A percentile compares a stretch with the other conserved stretches of the same genome.
These are phyloP conservation scores for Mimosa pudica DNA, from an alignment of 306 rosid species.

Conservation along the genomic window DNA sequence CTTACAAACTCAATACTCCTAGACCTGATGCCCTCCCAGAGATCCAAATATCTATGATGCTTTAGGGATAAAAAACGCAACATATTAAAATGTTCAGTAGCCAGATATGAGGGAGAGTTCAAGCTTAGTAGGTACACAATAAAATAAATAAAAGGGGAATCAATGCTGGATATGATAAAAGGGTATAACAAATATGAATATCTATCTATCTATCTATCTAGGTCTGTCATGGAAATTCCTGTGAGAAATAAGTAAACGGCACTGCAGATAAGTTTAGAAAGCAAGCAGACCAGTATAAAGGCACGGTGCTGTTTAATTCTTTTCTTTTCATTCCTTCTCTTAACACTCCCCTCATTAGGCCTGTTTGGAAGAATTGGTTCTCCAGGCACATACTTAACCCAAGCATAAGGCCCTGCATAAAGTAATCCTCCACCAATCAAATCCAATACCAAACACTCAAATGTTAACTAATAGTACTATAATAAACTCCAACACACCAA, in stretches of 20 bases:
- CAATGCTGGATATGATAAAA: neutral
- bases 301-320: constrained; percentile 79
- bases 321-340: constrained; percentile 89
- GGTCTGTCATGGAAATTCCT: neutral
- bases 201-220: neutral
- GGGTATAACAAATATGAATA: neutral
- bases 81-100: neutral
- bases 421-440: neutral
- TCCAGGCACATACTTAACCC: constrained; percentile 73
- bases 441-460: neutral
- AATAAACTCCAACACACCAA: neutral
- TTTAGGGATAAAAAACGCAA: neutral
- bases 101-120: neutral
- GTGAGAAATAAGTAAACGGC: neutral
- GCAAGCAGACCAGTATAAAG: constrained; percentile 71
- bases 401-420: constrained; percentile 76
- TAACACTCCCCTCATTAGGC: constrained; percentile 90
- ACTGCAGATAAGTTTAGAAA: neutral
- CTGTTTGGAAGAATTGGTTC: constrained; percentile 67
- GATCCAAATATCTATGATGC: neutral
- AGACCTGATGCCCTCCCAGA: neutral
- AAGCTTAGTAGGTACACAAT: neutral
- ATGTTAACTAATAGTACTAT: too few species aligned
- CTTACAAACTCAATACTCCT: neutral
- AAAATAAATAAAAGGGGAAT: neutral